Base-by-base conservation (phyloP, 805 yeast genomes). In the Myxozyma nipponensis region DNA sequence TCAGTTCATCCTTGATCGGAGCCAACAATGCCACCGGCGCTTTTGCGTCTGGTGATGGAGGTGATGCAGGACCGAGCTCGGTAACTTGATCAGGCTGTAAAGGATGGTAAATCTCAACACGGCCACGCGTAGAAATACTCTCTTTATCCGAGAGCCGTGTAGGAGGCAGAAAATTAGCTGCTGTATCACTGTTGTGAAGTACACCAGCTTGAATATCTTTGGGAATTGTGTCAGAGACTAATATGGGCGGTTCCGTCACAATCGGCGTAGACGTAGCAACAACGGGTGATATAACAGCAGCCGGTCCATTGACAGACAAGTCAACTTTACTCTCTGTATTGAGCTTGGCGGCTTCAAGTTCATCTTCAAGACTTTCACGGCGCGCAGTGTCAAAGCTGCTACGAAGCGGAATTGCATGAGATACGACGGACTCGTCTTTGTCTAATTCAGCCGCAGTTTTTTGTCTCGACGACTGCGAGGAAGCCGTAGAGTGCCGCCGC, bases 1-100 rank as follows among this genome's bases (percentile, higher is more conserved):
- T 71, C 49, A 84, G 75, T 42, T 69, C 66, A 6, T 67, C 62
- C 22, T 72, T 69, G 40, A 79, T 76, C 22, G 80, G 77, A 45
- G 84, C 79, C 57, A 91, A 70, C 44, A 89, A 74, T 10, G 50
- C 42, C 15, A 24, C 5, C 39, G 53, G 54, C 19, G 41, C 28
- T 13, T 24, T 22, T 15, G 3, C n/a, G 18, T n/a, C 21, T 5
- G 43, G 17, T 4, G 32, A 32, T 0, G 46, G 22, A 19, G 49
- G 38, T 10, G 19, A 19, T 10, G 43, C 49, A 3, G 50, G 49
- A 2, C 58, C 58, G 25, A 15, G 25, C 30, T 54, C 58, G 4
- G 58, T 52, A 9, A 54, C 47, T 32, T 54, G 57, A 25, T 50
- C 57, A 9, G 49, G 49, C 39, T 54, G 57, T n/a, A 54, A 42